These are phyloP conservation scores for Vitis cinerea DNA, from an alignment of 164 flowering plant species.

Conservation along the genomic window DNA sequence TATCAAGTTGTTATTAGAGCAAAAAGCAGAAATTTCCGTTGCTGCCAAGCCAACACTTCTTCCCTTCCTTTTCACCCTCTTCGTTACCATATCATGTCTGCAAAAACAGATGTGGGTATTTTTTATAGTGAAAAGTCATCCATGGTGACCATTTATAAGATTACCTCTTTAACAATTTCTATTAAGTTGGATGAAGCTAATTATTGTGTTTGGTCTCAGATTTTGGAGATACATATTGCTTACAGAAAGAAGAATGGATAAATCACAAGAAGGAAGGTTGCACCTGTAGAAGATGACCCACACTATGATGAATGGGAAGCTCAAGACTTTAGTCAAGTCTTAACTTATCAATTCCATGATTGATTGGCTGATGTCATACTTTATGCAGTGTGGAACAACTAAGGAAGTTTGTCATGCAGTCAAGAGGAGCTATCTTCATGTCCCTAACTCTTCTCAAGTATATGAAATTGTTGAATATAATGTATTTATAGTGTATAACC, in stretches of 20 bases:
- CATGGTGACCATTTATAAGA: too few relatives aligned
- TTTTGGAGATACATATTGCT: neutral
- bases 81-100: neutral
- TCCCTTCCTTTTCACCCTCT: too few relatives aligned
- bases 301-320: neutral
- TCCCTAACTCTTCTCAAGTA: neutral
- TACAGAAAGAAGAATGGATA: neutral
- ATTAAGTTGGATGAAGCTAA: too few relatives aligned
- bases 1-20: too few relatives aligned
- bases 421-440: neutral
- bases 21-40: too few relatives aligned
- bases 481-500: too few relatives aligned
- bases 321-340: neutral
- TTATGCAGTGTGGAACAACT: neutral
- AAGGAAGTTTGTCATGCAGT: constrained; percentile 1
- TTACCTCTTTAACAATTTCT: too few relatives aligned
- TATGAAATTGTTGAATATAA: too few relatives aligned
- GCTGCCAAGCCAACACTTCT: too few relatives aligned
- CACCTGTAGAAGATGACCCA: neutral
- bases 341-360: neutral
- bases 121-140: too few relatives aligned
- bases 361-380: too few relatives aligned
- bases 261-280: neutral
- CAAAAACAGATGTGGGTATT: too few relatives aligned
- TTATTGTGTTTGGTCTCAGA: neutral